Conservation (phyloP, 805 yeast species). For the Saccharomycopsis fibuligera region DNA sequence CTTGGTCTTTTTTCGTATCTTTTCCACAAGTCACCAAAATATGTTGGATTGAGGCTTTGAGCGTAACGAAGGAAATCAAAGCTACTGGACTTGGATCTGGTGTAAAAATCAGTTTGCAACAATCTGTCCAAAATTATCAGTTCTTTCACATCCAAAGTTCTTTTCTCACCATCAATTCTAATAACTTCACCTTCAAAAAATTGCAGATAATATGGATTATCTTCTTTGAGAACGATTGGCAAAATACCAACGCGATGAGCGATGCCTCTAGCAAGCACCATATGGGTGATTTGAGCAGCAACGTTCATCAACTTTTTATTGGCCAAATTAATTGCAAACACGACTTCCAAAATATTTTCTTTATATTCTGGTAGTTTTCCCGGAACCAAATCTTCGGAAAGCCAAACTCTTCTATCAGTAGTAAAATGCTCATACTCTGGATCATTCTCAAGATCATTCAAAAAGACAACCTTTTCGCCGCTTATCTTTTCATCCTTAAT, state of each 20-base stretch:
- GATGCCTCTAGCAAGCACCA: slow-evolving; percentile 48
- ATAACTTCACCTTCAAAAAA: slow-evolving; percentile 19
- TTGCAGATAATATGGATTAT: slow-evolving; percentile 21
- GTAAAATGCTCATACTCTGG: slow-evolving; percentile 42
- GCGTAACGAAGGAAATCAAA: not conserved
- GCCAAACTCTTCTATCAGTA: slow-evolving; percentile 40
- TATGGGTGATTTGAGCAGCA: slow-evolving; percentile 42
- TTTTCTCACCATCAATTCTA: slow-evolving; percentile 21
- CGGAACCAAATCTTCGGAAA: slow-evolving; percentile 31
- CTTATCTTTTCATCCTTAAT: slow-evolving; percentile 25
- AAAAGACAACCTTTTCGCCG: slow-evolving; percentile 47
- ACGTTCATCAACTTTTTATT: slow-evolving; percentile 45
- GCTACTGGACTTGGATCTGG: slow-evolving; percentile 1
- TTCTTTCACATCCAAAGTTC: slow-evolving; percentile 20
- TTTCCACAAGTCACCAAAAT: slow-evolving; percentile 12
- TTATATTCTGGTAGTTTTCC: slow-evolving; percentile 64
- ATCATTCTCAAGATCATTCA: slow-evolving; percentile 74
- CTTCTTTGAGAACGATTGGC: slow-evolving; percentile 40
- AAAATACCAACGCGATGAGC: slow-evolving; percentile 81
- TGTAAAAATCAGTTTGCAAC: slow-evolving; percentile 15
- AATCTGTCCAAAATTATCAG: slow-evolving; percentile 23
- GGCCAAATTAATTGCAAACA: slow-evolving; percentile 61
- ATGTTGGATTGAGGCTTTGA: not conserved
- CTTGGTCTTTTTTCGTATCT: slow-evolving; percentile 13
- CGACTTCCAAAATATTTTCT: slow-evolving; percentile 69